A percentile compares a stretch with the other conserved stretches of the same genome.
Conservation (phyloP, 768 basidiomycete genomes). For the Mycena rebaudengoi region DNA sequence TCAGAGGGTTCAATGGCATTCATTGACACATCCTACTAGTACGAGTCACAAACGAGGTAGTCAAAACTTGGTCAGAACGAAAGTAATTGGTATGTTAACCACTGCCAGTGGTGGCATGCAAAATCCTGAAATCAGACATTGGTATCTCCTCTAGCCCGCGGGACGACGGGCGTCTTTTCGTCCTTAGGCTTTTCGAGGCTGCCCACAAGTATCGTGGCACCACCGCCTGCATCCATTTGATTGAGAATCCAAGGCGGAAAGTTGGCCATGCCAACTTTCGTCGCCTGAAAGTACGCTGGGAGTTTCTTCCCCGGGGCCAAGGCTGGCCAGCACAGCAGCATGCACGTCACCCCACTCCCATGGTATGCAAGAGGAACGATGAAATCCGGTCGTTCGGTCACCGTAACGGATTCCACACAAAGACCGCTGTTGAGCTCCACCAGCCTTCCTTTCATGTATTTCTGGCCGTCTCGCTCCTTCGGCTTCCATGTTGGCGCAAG, state of each 20-base stretch:
- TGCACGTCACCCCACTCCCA: slow-evolving; percentile 24
- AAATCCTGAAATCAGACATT: too few species aligned
- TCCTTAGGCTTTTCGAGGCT: too few species aligned
- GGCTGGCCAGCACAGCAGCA: slow-evolving; percentile 26
- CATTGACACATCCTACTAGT: too few species aligned
- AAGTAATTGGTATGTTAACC: too few species aligned
- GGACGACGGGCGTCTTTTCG: too few species aligned
- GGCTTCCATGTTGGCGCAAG: neutral
- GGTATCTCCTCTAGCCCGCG: too few species aligned
- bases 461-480: neutral
- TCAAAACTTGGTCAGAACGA: too few species aligned
- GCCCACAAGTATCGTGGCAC: too few species aligned
- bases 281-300: neutral
- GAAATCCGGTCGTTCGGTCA: neutral
- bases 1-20: too few species aligned
- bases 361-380: neutral
- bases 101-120: too few species aligned
- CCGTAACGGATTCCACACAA: neutral
- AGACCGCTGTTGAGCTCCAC: neutral
- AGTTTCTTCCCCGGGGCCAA: neutral
- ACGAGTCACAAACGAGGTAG: too few species aligned
- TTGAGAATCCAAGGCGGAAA: slow-evolving; percentile 30
- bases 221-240: slow-evolving; percentile 23
- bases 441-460: neutral
- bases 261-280: slow-evolving; percentile 32